phyloP scores from a whole-genome alignment of 2,329 filamentous ascomycete species.

The Kalmusia sp. region DNA sequence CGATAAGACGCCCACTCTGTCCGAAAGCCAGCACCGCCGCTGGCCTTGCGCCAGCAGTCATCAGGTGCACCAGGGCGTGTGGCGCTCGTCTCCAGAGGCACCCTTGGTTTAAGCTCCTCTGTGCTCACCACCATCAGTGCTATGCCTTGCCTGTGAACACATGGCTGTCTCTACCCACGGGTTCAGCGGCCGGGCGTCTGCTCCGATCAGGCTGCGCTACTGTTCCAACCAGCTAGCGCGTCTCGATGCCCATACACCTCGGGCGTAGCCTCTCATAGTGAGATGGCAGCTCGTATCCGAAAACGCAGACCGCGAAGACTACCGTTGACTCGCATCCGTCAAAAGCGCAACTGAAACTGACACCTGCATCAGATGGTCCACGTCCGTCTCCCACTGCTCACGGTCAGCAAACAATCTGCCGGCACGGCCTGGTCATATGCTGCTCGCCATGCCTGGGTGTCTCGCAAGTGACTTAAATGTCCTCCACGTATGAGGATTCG shows the following conservation, averaged over 20 bases:
- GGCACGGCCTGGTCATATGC: not conserved
- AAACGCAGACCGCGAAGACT: not conserved
- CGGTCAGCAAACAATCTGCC: too few species aligned
- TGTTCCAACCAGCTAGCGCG: too few species aligned
- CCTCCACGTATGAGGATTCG: not conserved
- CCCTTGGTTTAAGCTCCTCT: not conserved
- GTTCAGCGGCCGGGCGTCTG: too few species aligned
- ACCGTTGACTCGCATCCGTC: conserved; percentile 3
- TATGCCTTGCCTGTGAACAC: too few species aligned
- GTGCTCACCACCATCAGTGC: too few species aligned
- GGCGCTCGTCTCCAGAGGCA: too few species aligned
- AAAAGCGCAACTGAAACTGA: not conserved
- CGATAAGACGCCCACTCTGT: conserved; percentile 11
- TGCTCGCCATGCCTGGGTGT: not conserved
- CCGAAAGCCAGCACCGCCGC: conserved; percentile 4
- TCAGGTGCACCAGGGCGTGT: too few species aligned
- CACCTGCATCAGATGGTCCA: not conserved
- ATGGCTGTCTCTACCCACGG: too few species aligned
- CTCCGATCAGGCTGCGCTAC: too few species aligned
- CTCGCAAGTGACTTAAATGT: not conserved
- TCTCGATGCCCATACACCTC: too few species aligned
- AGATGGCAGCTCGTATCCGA: not conserved
- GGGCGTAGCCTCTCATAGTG: too few species aligned
- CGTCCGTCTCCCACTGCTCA: not conserved
- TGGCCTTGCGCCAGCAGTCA: not conserved